Percentiles rank a stretch among this genome's conserved stretches.
Conservation (phyloP, 1,284 basidiomycete genomes). For the Earliella scabrosa region DNA sequence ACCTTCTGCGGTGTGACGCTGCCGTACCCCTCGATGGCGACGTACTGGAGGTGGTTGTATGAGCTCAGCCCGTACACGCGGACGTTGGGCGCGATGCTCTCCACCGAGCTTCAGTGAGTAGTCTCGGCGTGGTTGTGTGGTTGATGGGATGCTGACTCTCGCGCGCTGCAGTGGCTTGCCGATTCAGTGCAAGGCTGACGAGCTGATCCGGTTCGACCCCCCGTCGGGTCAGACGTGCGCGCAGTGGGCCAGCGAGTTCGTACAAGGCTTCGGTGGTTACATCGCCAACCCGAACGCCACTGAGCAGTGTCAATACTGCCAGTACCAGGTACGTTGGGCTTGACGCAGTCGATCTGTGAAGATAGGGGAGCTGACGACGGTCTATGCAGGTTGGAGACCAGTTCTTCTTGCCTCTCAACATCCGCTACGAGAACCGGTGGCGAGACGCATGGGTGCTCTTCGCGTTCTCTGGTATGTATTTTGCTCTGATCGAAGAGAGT, state of each 20-base stretch:
- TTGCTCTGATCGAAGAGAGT: background rate
- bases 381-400: slow-evolving; percentile 57
- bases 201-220: slow-evolving; percentile 73
- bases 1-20: slow-evolving; percentile 86
- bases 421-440: slow-evolving; percentile 70
- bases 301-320: slow-evolving; percentile 72
- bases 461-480: slow-evolving; percentile 55
- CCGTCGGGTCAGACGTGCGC: slow-evolving; percentile 78
- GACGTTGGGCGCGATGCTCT: slow-evolving; percentile 74
- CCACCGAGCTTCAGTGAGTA: slow-evolving; percentile 77
- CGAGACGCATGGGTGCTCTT: slow-evolving; percentile 77
- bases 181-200: slow-evolving; percentile 69
- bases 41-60: slow-evolving; percentile 85
- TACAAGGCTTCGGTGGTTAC: slow-evolving; percentile 73
- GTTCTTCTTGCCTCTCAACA: slow-evolving; percentile 73
- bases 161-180: slow-evolving; percentile 54
- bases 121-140: background rate
- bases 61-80: slow-evolving; percentile 74
- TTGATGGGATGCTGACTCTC: slow-evolving; percentile 6
- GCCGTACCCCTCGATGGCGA: slow-evolving; percentile 67
- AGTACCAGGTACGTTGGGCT: slow-evolving; percentile 51
- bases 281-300: slow-evolving; percentile 74
- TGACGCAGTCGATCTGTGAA: too few relatives aligned
- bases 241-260: slow-evolving; percentile 74
- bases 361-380: background rate